Percentiles rank a stretch among this genome's conserved stretches.
These are phyloP conservation scores for Pyrenochaeta sp. DNA, from an alignment of 2,329 filamentous ascomycete species.

Conservation along the genomic window DNA sequence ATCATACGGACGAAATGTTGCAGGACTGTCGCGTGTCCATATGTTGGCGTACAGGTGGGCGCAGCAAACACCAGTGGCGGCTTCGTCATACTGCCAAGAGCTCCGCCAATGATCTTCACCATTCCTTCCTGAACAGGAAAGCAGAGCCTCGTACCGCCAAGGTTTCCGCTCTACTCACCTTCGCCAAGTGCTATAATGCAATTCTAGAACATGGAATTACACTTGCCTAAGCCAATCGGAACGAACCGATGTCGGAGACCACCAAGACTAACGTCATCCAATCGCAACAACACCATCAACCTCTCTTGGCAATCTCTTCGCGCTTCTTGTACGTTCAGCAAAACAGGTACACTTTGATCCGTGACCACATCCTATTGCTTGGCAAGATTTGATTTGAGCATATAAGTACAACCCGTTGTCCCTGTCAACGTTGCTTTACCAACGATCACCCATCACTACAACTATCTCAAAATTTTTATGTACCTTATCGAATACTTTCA, in stretches of 20 bases:
- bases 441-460: background rate
- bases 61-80: slow-evolving; percentile 15
- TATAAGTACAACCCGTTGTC: slow-evolving; percentile 10
- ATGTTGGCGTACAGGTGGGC: background rate
- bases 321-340: slow-evolving; percentile 10
- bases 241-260: background rate
- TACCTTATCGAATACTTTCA: slow-evolving; percentile 27
- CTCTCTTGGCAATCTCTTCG: background rate
- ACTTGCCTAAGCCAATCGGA: background rate
- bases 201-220: background rate
- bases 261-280: background rate
- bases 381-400: slow-evolving; percentile 5
- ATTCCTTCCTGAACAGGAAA: slow-evolving; percentile 4
- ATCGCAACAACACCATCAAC: background rate
- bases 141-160: background rate
- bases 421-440: background rate
- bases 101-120: slow-evolving; percentile 17
- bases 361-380: slow-evolving; percentile 11
- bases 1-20: background rate
- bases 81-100: slow-evolving; percentile 24
- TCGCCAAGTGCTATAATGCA: background rate
- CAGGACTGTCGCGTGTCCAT: background rate
- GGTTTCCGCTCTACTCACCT: background rate
- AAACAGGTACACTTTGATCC: background rate
- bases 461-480: slow-evolving; percentile 1